phyloP scores from a whole-genome alignment of 305 asterid genomes.

The Fraxinus sp. region DNA sequence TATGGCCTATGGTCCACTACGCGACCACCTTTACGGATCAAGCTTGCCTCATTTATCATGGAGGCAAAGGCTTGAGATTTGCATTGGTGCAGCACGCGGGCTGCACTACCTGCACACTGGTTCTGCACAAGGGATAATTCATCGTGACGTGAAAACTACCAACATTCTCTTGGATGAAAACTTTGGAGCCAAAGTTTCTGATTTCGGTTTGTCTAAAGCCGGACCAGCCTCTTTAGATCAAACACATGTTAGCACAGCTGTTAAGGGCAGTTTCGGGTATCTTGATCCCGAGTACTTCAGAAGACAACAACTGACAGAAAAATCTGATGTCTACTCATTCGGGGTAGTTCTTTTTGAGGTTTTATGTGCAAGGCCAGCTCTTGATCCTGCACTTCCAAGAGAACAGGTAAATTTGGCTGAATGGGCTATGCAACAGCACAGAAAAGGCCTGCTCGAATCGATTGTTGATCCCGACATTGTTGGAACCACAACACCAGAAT shows the following conservation, averaged over 20 bases:
- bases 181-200: constrained; percentile 71
- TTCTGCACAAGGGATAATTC: constrained; percentile 81
- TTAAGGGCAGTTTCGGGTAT: constrained; percentile 91
- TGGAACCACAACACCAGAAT: constrained; percentile 40
- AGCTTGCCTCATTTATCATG: constrained; percentile 53
- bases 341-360: constrained; percentile 91
- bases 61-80: constrained; percentile 79
- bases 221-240: constrained; percentile 76
- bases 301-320: constrained; percentile 82
- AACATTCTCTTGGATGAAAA: constrained; percentile 77
- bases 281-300: constrained; percentile 94
- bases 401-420: constrained; percentile 87
- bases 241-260: constrained; percentile 92
- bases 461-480: constrained; percentile 54
- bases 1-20: constrained; percentile 81
- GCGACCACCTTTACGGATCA: constrained; percentile 79
- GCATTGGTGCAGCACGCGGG: constrained; percentile 89
- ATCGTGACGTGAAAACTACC: constrained; percentile 90
- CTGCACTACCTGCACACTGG: constrained; percentile 92
- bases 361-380: constrained; percentile 82
- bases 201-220: constrained; percentile 78
- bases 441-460: constrained; percentile 46
- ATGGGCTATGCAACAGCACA: constrained; percentile 77
- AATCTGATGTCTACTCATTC: constrained; percentile 84
- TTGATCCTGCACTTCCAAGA: constrained; percentile 75